A percentile compares a stretch with the other conserved stretches of the same genome.
Evolutionary conservation across 73 alveolate species (phyloP).

Genomic region (Tetrahymena malaccensis): DNA sequence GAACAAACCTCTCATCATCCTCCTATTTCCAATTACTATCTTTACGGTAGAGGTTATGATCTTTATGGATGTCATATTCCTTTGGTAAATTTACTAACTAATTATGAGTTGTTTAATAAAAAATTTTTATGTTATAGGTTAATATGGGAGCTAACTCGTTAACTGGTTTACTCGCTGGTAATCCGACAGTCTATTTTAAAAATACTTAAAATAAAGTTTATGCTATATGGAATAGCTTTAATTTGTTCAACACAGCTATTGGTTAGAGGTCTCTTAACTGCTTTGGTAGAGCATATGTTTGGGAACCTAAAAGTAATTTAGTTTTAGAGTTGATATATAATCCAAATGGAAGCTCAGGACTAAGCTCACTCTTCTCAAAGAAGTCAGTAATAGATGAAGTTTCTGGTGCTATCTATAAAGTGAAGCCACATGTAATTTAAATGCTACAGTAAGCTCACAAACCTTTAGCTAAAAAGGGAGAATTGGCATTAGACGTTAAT

Average conservation of each 20-base stretch:
- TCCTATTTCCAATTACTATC: slow-evolving; percentile 19
- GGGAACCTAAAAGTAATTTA: slow-evolving; percentile 13
- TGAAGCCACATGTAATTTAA: slow-evolving; percentile 1
- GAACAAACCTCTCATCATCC: slow-evolving; percentile 41
- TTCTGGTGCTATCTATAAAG: slow-evolving; percentile 17
- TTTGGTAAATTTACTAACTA: not conserved
- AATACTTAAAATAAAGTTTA: slow-evolving; percentile 19
- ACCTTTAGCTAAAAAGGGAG: slow-evolving; percentile 3
- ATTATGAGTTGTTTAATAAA: not conserved
- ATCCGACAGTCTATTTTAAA: slow-evolving; percentile 1
- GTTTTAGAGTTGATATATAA: slow-evolving; percentile 6
- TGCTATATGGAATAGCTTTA: slow-evolving; percentile 23
- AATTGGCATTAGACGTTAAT: slow-evolving; percentile 8
- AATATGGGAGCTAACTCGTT: slow-evolving; percentile 34
- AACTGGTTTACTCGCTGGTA: slow-evolving; percentile 27
- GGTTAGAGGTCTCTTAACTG: slow-evolving; percentile 35
- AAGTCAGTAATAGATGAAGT: slow-evolving; percentile 5
- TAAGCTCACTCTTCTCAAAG: slow-evolving; percentile 1
- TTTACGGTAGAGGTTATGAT: slow-evolving; percentile 39
- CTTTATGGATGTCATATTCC: slow-evolving; percentile 9
- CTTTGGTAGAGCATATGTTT: slow-evolving; percentile 15
- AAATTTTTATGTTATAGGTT: not conserved
- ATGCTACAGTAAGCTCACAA: slow-evolving; percentile 17
- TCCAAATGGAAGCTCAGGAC: slow-evolving; percentile 16
- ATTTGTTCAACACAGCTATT: slow-evolving; percentile 1